A percentile compares a stretch with the other conserved stretches of the same genome.
Conservation (phyloP, 441 rosid genomes). For the Pelargonium fulgidum region DNA sequence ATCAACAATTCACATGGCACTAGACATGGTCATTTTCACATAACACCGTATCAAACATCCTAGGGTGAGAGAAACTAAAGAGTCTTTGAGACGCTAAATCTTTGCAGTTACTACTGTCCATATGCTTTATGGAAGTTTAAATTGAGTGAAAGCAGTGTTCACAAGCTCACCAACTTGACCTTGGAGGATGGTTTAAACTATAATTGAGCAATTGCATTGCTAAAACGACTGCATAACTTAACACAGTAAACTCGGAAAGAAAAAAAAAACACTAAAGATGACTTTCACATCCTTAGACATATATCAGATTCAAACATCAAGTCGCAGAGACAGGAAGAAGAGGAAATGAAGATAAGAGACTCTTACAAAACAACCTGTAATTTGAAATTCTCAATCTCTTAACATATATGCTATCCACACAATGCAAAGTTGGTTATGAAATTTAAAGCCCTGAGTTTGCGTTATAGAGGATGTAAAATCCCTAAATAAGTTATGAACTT, state of each 20-base stretch:
- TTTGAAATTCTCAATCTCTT: constrained; percentile 6
- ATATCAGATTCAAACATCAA: background rate
- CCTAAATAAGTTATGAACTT: constrained; percentile 16
- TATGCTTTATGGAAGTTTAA: background rate
- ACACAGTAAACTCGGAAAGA: no score
- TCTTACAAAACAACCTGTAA: background rate
- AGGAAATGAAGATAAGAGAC: background rate
- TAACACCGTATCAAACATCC: no score
- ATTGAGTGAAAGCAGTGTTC: background rate
- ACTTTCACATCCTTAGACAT: background rate
- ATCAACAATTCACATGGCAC: no score
- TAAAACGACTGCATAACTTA: no score
- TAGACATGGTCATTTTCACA: no score
- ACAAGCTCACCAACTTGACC: background rate
- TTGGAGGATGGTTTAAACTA: no score
- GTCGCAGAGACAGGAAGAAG: background rate
- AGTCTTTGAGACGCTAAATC: no score
- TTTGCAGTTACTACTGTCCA: background rate
- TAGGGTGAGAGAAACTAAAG: no score
- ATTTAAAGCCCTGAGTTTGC: constrained; percentile 17
- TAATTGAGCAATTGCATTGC: no score
- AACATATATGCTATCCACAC: constrained; percentile 6
- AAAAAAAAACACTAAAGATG: background rate
- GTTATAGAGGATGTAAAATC: constrained; percentile 20
- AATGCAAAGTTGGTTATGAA: constrained; percentile 23